phyloP scores from a whole-genome alignment of 768 basidiomycete species.

The Royoungia palumana region DNA sequence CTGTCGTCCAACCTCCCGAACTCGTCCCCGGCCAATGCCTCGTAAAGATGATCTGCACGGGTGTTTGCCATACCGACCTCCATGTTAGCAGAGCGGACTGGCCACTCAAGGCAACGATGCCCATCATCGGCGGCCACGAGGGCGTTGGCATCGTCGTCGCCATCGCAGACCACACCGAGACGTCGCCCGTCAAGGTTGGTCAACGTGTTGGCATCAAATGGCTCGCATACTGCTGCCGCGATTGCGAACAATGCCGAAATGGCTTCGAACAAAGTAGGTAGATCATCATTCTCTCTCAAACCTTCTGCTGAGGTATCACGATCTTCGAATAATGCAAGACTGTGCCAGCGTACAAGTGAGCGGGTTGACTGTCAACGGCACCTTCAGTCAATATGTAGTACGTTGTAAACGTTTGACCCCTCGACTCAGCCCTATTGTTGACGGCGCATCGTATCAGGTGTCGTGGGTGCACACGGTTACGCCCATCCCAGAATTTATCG shows the following conservation, averaged over 20 bases:
- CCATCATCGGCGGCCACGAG: conserved; percentile 81
- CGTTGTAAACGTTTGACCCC: conserved; percentile 11
- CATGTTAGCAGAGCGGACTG: conserved; percentile 77
- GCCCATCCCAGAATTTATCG: conserved; percentile 68
- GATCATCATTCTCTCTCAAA: neutral
- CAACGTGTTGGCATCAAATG: conserved; percentile 84
- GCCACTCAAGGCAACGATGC: conserved; percentile 64
- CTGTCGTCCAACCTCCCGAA: conserved; percentile 52
- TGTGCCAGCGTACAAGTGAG: conserved; percentile 58
- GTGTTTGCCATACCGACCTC: conserved; percentile 86
- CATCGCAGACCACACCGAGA: conserved; percentile 60
- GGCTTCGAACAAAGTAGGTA: conserved; percentile 72
- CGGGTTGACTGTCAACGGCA: conserved; percentile 76
- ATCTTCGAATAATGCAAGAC: conserved; percentile 33
- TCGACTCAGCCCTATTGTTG: neutral
- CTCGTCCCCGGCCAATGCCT: conserved; percentile 71
- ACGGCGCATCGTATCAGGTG: conserved; percentile 35
- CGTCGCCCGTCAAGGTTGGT: conserved; percentile 66
- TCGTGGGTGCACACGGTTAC: conserved; percentile 74
- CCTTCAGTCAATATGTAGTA: conserved; percentile 68
- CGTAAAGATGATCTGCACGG: conserved; percentile 70
- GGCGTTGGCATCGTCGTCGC: conserved; percentile 82
- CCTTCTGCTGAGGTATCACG: neutral
- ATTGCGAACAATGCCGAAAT: conserved; percentile 74
- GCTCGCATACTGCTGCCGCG: conserved; percentile 68